Conservation (phyloP, 345 rosid species). For the Eucalyptus marginata region DNA sequence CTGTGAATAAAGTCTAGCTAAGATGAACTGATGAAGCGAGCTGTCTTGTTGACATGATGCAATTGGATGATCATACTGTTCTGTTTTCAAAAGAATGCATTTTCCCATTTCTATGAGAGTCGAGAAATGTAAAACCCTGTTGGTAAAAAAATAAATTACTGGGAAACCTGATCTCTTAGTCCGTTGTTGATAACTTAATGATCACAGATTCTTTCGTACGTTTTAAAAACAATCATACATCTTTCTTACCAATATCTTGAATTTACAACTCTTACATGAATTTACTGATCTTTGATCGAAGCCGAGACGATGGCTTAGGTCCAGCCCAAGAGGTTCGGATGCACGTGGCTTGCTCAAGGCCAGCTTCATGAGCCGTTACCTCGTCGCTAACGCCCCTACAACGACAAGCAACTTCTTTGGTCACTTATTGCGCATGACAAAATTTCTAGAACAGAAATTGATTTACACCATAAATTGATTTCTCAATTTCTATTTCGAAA, state of each 20-base stretch:
- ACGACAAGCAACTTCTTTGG: not conserved
- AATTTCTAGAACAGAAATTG: too few relatives aligned
- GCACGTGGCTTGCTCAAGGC: not conserved
- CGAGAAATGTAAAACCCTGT: not conserved
- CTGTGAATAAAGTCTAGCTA: not conserved
- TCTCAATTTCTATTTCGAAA: too few relatives aligned
- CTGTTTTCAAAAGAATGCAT: not conserved
- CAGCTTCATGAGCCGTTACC: not conserved
- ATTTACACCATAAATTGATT: too few relatives aligned
- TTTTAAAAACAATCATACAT: not conserved
- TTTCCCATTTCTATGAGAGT: not conserved
- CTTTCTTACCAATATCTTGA: not conserved
- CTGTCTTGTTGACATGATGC: not conserved
- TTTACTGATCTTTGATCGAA: not conserved
- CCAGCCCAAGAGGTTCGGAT: constrained; percentile 2
- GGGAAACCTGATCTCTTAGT: not conserved
- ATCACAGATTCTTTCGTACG: not conserved
- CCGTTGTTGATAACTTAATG: not conserved
- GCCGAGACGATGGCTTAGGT: not conserved
- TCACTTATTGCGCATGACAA: too few relatives aligned
- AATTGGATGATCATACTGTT: not conserved
- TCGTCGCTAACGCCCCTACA: not conserved
- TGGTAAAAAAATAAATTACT: not conserved
- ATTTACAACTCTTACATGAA: not conserved
- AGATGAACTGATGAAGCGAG: not conserved